Base-by-base conservation (phyloP, 768 basidiomycete genomes). In the Podaxis rugospora region DNA sequence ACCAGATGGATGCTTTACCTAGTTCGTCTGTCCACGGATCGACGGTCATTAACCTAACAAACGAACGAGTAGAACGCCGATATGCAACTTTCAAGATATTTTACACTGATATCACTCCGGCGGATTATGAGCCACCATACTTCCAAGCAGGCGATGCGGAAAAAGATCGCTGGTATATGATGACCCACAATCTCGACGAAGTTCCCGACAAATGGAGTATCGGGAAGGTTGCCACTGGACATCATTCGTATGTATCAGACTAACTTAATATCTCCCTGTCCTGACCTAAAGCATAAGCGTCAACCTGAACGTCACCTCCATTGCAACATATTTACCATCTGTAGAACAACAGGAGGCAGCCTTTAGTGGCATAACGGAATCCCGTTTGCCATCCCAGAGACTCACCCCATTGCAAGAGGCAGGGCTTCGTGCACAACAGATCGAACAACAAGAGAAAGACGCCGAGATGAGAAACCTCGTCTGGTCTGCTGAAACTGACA, bases 81-180 rank as follows among this genome's bases (percentile, higher is more conserved):
- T 95, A 81, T 67, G 90, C 92, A n/a, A 91, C 88, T 21, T 92
- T 95, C 77, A 95, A 95, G 69, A 73, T 92, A 10, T 92, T 89
- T 69, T 95, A 93, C 70, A 89, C 88, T 13, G 86, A 91, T 51
- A 78, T 84, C 21, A 87, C 92, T 11, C 93, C 93, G 0, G 75
- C 79, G 7, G 87, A 93, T 54, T 95, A 95, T 66, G 90, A 95
- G 69, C 93, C 93, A 4, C 90, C 89, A 0, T 76, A 87, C 70
- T 94, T 94, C 67, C 80, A 82, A 59, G 73, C 88, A 4, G 91
- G 86, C 0, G 90, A 94, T 67, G 74, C 75, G 4, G 78, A 86
- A n/a, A 83, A 81, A 63, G 86, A 92, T 69, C 89, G 78, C 61
- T 92, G 89, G 85, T 90, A 83, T 67, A 90, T 94, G 68, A 86